Evolutionary conservation across 805 yeast genomes (phyloP).

Genomic region (Metschnikowia picachoensis): DNA sequence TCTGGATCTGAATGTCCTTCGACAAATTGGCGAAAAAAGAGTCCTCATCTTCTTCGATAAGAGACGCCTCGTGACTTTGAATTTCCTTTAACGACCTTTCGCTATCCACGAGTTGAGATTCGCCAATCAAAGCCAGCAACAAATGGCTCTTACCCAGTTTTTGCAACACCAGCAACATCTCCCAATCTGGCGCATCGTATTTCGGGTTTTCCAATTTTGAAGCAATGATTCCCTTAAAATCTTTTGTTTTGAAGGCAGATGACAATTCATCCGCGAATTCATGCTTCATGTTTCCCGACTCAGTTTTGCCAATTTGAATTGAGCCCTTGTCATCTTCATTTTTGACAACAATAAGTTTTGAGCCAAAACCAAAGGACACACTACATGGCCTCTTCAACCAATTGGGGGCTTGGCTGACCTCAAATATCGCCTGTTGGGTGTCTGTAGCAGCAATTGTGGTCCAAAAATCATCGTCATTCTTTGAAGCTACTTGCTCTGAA

Average conservation of each 20-base stretch:
- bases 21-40: slow-evolving; percentile 39
- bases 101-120: neutral
- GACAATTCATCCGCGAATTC: slow-evolving; percentile 32
- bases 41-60: slow-evolving; percentile 19
- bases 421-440: slow-evolving; percentile 68
- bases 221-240: slow-evolving; percentile 53
- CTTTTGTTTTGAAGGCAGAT: slow-evolving; percentile 53
- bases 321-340: slow-evolving; percentile 39
- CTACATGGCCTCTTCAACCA: slow-evolving; percentile 78
- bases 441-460: slow-evolving; percentile 64
- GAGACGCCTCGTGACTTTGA: neutral
- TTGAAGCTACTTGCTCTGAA: slow-evolving; percentile 37
- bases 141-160: slow-evolving; percentile 48
- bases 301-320: slow-evolving; percentile 42
- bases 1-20: slow-evolving; percentile 12
- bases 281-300: slow-evolving; percentile 33
- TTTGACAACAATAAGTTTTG: slow-evolving; percentile 64
- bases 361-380: slow-evolving; percentile 91
- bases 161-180: slow-evolving; percentile 49
- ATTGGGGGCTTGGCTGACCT: slow-evolving; percentile 75
- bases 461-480: slow-evolving; percentile 81
- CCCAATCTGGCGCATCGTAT: slow-evolving; percentile 60
- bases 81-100: neutral
- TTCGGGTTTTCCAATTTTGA: slow-evolving; percentile 41
- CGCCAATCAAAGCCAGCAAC: slow-evolving; percentile 34